A percentile compares a stretch with the other conserved stretches of the same genome.
Evolutionary conservation across 371 early-diverging fungal genomes (phyloP).

Genomic region (Apophysomyces sp.): DNA sequence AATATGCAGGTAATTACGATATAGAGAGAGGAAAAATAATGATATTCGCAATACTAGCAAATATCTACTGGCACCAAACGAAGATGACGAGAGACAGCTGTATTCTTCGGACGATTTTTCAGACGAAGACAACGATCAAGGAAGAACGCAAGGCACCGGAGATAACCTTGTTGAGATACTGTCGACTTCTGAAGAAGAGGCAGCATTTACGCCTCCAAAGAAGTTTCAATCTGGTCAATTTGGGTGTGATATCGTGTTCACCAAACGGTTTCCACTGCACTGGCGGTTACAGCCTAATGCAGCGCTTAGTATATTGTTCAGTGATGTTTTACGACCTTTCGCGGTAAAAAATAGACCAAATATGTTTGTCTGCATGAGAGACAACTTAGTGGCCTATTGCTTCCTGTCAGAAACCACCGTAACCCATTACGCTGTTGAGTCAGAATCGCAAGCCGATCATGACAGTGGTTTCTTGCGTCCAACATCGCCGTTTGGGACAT

Average conservation of each 20-base stretch:
- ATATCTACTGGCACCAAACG: constrained; percentile 62
- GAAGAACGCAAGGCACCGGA: constrained; percentile 26
- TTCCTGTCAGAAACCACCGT: constrained; percentile 44
- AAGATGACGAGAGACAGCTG: constrained; percentile 26
- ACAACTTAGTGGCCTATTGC: constrained; percentile 62
- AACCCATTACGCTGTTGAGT: background rate
- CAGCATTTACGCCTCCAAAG: constrained; percentile 30
- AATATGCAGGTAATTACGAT: constrained; percentile 56
- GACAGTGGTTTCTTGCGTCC: background rate
- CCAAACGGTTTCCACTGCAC: constrained; percentile 67
- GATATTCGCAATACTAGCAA: constrained; percentile 40
- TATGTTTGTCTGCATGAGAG: constrained; percentile 67
- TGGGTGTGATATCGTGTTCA: constrained; percentile 67
- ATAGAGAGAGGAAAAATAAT: background rate
- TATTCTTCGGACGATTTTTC: constrained; percentile 43
- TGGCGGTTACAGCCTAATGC: constrained; percentile 72
- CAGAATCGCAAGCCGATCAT: background rate
- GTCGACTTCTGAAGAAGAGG: constrained; percentile 46
- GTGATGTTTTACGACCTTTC: constrained; percentile 57
- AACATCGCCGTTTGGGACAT: background rate
- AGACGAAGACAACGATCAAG: constrained; percentile 48
- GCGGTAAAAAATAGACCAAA: constrained; percentile 74
- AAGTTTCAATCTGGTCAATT: constrained; percentile 67
- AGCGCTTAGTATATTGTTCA: constrained; percentile 61
- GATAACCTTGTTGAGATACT: constrained; percentile 46